These are phyloP conservation scores for Raddia distichophylla DNA, from an alignment of 176 grass and related monocot species.

Conservation along the genomic window DNA sequence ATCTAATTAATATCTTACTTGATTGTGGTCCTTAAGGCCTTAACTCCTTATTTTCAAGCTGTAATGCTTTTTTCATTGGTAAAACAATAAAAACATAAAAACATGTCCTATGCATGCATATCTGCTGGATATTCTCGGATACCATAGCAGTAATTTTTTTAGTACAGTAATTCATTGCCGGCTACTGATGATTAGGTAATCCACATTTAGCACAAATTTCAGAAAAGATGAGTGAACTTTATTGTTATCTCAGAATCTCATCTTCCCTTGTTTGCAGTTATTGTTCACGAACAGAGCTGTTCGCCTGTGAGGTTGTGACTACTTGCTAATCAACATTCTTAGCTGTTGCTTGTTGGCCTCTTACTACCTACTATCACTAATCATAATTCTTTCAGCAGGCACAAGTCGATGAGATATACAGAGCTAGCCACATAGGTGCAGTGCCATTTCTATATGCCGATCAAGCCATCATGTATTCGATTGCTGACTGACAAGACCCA, in stretches of 20 bases:
- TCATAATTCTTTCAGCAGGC: conserved; percentile 22
- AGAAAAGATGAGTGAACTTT: neutral
- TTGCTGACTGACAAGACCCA: conserved; percentile 8
- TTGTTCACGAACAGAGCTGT: neutral
- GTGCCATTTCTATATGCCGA: neutral
- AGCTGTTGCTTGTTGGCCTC: too few relatives aligned
- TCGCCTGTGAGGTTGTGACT: neutral
- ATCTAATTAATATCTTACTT: neutral
- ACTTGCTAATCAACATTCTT: too few relatives aligned
- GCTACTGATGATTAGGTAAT: neutral
- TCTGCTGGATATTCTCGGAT: conserved; percentile 3
- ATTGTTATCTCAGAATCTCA: neutral
- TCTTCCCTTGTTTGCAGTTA: conserved; percentile 16
- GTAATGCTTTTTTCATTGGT: neutral
- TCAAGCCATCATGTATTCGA: conserved; percentile 1
- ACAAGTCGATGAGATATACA: neutral
- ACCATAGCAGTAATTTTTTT: neutral
- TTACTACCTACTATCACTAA: neutral
- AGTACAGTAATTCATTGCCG: neutral
- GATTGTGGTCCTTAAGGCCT: neutral
- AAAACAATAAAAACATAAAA: neutral
- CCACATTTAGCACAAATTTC: neutral
- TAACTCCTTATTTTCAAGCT: neutral
- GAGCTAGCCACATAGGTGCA: neutral
- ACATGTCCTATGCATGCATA: neutral